Percentiles rank a stretch among this genome's conserved stretches.
phyloP scores from a whole-genome alignment of 2,329 filamentous ascomycete genomes.

The Fusarium pseudograminearum region DNA sequence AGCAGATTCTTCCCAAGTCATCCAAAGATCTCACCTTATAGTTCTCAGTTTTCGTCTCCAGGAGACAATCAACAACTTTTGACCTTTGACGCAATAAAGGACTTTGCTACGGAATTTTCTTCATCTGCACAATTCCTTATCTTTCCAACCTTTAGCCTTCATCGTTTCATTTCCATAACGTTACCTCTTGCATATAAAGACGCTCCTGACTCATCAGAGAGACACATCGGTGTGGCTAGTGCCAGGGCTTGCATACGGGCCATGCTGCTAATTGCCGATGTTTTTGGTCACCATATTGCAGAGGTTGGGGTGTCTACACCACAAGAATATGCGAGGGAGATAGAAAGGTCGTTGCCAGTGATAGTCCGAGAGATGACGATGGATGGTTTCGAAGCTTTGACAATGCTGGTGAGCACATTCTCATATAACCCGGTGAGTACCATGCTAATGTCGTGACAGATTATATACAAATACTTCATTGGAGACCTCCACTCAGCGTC shows the following conservation, averaged over 20 bases:
- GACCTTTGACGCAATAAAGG: not conserved
- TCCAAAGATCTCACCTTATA: not conserved
- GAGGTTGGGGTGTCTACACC: fast-evolving
- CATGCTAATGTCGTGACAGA: fast-evolving
- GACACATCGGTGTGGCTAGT: fast-evolving
- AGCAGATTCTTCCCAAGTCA: not conserved
- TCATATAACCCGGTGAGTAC: fast-evolving
- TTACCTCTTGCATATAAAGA: not conserved
- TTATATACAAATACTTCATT: constrained; percentile 5
- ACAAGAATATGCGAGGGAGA: not conserved
- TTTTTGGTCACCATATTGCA: not conserved
- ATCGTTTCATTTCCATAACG: fast-evolving
- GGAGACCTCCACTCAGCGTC: not conserved
- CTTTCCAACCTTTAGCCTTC: not conserved
- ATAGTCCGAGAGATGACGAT: not conserved
- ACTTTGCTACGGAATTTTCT: not conserved
- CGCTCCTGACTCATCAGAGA: fast-evolving
- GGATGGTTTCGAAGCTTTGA: not conserved
- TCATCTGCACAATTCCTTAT: not conserved
- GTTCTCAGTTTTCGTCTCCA: fast-evolving
- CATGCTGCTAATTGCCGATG: not conserved
- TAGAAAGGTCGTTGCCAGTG: fast-evolving
- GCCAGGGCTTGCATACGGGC: not conserved
- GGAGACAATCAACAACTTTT: not conserved
- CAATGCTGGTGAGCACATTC: not conserved